Evolutionary conservation across 768 basidiomycete genomes (phyloP).

Genomic region (Roridomyces roridus): DNA sequence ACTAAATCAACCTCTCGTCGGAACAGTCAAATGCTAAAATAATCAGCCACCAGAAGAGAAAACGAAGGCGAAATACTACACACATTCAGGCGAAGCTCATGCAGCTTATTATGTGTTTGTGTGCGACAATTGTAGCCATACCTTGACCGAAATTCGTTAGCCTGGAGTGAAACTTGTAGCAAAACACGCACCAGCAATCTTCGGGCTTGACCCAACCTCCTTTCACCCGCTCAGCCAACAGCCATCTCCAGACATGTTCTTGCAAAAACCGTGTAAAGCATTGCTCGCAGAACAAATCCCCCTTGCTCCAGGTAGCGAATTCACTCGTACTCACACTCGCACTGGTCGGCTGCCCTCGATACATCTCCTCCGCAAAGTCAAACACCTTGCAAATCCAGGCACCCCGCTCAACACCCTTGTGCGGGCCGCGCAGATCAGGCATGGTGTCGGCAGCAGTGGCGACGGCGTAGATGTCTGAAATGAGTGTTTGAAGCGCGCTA

Average conservation of each 20-base stretch:
- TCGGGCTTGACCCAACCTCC: constrained; percentile 14
- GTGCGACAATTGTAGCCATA: constrained; percentile 20
- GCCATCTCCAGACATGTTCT: constrained; percentile 18
- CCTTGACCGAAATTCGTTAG: background rate
- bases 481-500: no score
- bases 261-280: constrained; percentile 15
- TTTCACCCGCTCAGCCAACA: background rate
- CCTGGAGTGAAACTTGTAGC: background rate
- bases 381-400: no score
- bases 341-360: background rate
- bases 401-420: no score
- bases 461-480: no score
- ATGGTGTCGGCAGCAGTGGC: no score
- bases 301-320: background rate
- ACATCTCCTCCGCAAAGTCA: no score
- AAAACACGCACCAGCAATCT: constrained; percentile 18
- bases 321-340: background rate
- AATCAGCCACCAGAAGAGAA: no score
- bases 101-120: background rate
- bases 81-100: constrained; percentile 14
- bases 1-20: no score
- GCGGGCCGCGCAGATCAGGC: no score
- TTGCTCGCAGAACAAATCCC: constrained; percentile 3
- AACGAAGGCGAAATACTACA: background rate
- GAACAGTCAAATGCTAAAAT: no score